Evolutionary conservation across 1,284 basidiomycete species (phyloP).

Genomic region (Coniophora puteana): DNA sequence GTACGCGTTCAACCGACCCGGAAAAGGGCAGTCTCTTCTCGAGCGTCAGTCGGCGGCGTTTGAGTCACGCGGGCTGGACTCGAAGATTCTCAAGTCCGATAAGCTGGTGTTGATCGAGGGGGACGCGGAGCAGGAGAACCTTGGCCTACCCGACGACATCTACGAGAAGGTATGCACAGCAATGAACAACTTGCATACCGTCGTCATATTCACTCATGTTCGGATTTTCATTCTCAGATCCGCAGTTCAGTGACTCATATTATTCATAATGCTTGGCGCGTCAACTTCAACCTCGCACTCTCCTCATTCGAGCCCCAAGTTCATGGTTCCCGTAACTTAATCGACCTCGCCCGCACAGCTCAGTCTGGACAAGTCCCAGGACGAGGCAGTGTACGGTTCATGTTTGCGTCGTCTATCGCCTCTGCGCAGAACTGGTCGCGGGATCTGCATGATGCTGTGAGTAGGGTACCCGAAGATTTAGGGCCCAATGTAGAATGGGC

Average conservation of each 20-base stretch:
- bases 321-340: conserved; percentile 22
- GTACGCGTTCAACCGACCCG: conserved; percentile 30
- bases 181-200: too few relatives aligned
- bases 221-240: conserved; percentile 13
- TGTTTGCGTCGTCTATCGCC: conserved; percentile 30
- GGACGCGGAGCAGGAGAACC: conserved; percentile 16
- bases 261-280: conserved; percentile 30
- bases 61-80: conserved; percentile 27
- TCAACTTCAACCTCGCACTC: conserved; percentile 33
- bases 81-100: conserved; percentile 19
- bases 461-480: conserved; percentile 19
- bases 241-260: conserved; percentile 20
- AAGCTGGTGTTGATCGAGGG: conserved; percentile 29
- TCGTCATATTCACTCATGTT: background rate
- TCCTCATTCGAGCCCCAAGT: conserved; percentile 31
- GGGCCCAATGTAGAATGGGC: conserved; percentile 13
- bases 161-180: conserved; percentile 17
- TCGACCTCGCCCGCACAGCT: conserved; percentile 30
- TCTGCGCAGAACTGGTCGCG: conserved; percentile 19
- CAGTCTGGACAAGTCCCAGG: conserved; percentile 10
- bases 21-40: conserved; percentile 11
- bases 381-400: conserved; percentile 14
- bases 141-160: conserved; percentile 20
- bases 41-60: conserved; percentile 26
- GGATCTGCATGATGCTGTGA: conserved; percentile 1